Evolutionary conservation across 2,329 filamentous ascomycete species (phyloP), one percentile per base, ranked within the genome.

Genomic region (Periconia macrospinosa): DNA sequence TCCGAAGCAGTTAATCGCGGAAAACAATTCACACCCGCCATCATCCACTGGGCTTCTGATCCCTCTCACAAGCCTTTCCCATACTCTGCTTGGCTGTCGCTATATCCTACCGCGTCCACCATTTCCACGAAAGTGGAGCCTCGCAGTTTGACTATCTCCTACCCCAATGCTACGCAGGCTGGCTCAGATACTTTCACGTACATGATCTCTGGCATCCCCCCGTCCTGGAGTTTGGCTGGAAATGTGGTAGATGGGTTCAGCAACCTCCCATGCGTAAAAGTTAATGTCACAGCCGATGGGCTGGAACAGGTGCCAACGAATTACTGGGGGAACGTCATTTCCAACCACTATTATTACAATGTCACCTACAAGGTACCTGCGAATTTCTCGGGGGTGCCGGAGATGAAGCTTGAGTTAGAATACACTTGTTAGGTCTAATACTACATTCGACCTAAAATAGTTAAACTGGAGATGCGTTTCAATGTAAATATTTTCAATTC

Each of bases 1-100:
- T 49, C 50, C 17, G 54, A 57, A 27, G 18, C 47, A 18, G 43
- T 52, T 18, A 63, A 68, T 3, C 52, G 63, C 14, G 63, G 63
- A 3, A 58, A 66, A 42, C 63, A 66, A 37, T 66, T 65, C 52
- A 75, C 78, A 0, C 78, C 78, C 2, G 76, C 76, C 3, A 77
- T 79, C 33, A 76, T 78, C 1, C 78, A 79, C 57, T 80, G 77
- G 78, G 76, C 76, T 10, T 66, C 71, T 1, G 76, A 79, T 47
- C 67, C 71, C 13, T 45, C 49, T 0, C 76, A 77, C 45, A 72
- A 60, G 23, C 73, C 77, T 14, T 37, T 37, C 33, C 33, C 33
- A 37, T 37, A 37, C 33, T 37, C 33, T n/a, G 33, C 33, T 5
- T 37, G 33, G 33, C 33, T 37, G 11, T 37, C 33, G 5, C 33